Conservation (phyloP, 768 basidiomycete genomes). For the Suillus americanus region DNA sequence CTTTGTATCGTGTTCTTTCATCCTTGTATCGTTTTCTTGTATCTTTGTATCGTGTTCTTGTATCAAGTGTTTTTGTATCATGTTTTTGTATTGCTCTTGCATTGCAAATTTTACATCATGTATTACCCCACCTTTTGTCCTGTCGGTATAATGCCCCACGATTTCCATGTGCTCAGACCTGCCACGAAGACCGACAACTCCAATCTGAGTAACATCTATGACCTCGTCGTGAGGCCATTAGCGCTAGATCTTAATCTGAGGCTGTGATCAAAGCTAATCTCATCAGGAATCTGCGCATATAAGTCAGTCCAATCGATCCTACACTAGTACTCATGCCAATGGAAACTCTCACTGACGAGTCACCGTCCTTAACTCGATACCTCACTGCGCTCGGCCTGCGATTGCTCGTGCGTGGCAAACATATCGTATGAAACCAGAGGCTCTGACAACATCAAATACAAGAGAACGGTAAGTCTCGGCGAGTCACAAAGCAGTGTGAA, state of each 20-base stretch:
- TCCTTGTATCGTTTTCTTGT: too few relatives aligned
- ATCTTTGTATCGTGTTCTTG: background rate
- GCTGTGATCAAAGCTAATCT: constrained; percentile 1
- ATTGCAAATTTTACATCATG: background rate
- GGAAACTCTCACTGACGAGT: background rate
- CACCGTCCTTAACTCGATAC: background rate
- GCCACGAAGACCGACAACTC: background rate
- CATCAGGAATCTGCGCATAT: background rate
- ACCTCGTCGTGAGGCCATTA: background rate
- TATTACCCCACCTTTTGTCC: background rate
- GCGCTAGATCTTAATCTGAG: constrained; percentile 3
- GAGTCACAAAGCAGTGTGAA: background rate
- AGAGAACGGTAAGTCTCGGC: background rate
- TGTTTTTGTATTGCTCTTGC: background rate
- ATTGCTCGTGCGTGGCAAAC: background rate
- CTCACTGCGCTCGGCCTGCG: background rate
- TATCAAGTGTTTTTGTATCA: background rate
- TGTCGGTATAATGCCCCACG: background rate
- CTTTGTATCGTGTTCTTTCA: background rate
- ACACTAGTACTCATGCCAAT: too few relatives aligned
- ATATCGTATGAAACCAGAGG: background rate
- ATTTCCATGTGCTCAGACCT: background rate
- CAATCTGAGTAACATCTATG: background rate
- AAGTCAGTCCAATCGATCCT: background rate
- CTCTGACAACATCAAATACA: background rate